These are phyloP conservation scores for Cutaneotrichosporon cyanovorans DNA, from an alignment of 1,284 basidiomycete genomes.

Conservation along the genomic window DNA sequence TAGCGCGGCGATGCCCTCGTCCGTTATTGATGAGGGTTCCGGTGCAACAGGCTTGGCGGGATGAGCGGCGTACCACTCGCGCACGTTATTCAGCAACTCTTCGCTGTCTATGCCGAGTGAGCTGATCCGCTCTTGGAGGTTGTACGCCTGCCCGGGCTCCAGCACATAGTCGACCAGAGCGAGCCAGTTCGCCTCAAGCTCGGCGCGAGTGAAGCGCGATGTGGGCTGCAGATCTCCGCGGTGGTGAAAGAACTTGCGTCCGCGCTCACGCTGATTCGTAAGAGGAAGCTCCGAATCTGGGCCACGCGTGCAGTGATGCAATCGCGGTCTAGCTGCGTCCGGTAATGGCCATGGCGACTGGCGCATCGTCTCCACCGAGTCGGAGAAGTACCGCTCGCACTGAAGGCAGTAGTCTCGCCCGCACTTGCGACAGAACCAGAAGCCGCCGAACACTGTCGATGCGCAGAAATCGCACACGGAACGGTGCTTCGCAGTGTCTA, in stretches of 20 bases:
- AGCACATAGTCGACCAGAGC: constrained; percentile 30
- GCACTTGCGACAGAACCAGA: constrained; percentile 81
- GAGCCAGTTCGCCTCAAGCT: constrained; percentile 52
- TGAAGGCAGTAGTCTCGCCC: constrained; percentile 81
- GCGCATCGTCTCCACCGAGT: constrained; percentile 53
- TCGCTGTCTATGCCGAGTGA: constrained; percentile 19
- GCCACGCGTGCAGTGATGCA: constrained; percentile 16
- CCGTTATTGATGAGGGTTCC: neutral
- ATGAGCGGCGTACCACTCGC: constrained; percentile 2
- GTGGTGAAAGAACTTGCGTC: constrained; percentile 6
- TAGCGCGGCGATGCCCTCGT: constrained; percentile 13
- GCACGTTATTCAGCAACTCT: constrained; percentile 6
- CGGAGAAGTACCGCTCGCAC: constrained; percentile 65
- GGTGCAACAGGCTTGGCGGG: neutral
- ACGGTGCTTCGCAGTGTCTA: constrained; percentile 64
- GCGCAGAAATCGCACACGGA: constrained; percentile 85
- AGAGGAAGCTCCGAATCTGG: constrained; percentile 8
- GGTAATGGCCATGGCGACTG: constrained; percentile 47
- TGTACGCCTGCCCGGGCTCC: constrained; percentile 13
- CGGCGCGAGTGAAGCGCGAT: constrained; percentile 61
- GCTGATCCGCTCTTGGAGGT: constrained; percentile 18
- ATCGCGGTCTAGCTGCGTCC: constrained; percentile 39
- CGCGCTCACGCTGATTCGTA: neutral
- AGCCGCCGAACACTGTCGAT: constrained; percentile 80
- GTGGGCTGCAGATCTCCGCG: constrained; percentile 64